A percentile compares a stretch with the other conserved stretches of the same genome.
phyloP scores from a whole-genome alignment of 2,329 filamentous ascomycete genomes.

The Chrysosporium keratinophilum region DNA sequence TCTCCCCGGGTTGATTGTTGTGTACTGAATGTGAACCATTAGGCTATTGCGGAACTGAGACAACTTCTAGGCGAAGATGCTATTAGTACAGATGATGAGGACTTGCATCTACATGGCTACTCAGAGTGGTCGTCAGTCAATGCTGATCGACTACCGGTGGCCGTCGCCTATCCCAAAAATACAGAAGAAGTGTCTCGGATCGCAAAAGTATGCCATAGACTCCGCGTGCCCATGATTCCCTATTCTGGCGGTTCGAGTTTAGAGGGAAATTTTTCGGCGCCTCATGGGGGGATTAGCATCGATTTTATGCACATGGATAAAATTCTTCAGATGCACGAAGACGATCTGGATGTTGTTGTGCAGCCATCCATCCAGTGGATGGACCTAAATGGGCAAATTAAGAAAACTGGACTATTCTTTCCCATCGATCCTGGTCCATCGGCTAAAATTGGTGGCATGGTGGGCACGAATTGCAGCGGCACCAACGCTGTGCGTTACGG shows the following conservation, averaged over 20 bases:
- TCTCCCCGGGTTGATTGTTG: neutral
- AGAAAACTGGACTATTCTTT: constrained; percentile 71
- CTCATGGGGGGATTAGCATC: constrained; percentile 75
- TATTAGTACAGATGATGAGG: constrained; percentile 55
- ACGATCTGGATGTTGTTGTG: constrained; percentile 87
- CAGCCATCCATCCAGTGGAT: constrained; percentile 92
- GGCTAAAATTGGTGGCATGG: constrained; percentile 49
- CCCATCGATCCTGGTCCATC: constrained; percentile 74
- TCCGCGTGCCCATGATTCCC: constrained; percentile 72
- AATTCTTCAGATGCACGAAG: constrained; percentile 66
- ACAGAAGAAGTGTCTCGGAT: constrained; percentile 57
- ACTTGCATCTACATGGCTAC: constrained; percentile 54
- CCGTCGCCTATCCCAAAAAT: constrained; percentile 53
- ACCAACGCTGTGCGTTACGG: constrained; percentile 56
- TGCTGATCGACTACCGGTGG: constrained; percentile 51
- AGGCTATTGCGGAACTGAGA: constrained; percentile 49
- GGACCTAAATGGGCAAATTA: constrained; percentile 66
- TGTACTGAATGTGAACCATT: constrained; percentile 3
- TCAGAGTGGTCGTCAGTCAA: constrained; percentile 64
- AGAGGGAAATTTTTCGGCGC: constrained; percentile 82
- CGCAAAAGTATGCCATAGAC: constrained; percentile 63
- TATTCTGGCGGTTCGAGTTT: constrained; percentile 79
- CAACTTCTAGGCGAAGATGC: constrained; percentile 46
- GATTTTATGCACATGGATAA: constrained; percentile 84
- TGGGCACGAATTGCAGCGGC: constrained; percentile 57